A percentile compares a stretch with the other conserved stretches of the same genome.
Evolutionary conservation across 352 stramenopile species (phyloP).

Genomic region (Pythium aristosporum): DNA sequence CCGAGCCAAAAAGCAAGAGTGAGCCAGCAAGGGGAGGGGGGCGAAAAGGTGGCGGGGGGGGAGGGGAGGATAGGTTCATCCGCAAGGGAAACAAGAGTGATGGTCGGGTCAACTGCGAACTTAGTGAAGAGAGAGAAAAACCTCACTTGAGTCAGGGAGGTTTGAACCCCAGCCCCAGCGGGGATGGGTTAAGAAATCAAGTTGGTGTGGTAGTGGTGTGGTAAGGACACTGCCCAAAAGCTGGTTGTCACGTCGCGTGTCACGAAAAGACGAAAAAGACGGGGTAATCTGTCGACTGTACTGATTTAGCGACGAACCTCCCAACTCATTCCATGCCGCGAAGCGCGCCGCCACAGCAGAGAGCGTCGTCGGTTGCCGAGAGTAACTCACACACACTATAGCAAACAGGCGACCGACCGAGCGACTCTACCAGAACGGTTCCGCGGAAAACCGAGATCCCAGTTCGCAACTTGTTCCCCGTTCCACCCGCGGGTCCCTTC

Average conservation of each 20-base stretch:
- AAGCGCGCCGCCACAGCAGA: background rate
- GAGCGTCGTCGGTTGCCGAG: constrained; percentile 5
- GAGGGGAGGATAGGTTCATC: background rate
- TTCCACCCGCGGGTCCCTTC: background rate
- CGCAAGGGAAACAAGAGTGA: constrained; percentile 19
- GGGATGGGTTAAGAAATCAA: constrained; percentile 1
- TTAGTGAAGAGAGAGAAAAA: constrained; percentile 14
- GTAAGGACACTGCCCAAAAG: constrained; percentile 1
- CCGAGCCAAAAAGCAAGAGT: constrained; percentile 39
- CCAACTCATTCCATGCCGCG: background rate
- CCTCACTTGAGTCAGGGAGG: constrained; percentile 1
- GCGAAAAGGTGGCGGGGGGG: constrained; percentile 8
- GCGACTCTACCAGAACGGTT: constrained; percentile 9
- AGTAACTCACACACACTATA: constrained; percentile 8
- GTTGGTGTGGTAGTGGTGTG: constrained; percentile 16
- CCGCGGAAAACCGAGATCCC: constrained; percentile 7
- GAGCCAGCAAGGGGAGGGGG: constrained; percentile 6
- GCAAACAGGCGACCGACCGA: constrained; percentile 6
- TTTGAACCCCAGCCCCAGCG: background rate
- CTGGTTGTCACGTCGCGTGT: no score
- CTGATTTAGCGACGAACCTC: constrained; percentile 16
- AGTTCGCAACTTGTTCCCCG: constrained; percentile 19
- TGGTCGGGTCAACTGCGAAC: constrained; percentile 18
- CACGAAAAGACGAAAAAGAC: constrained; percentile 1
- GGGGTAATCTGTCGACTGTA: constrained; percentile 8